Percentiles rank a stretch among this genome's conserved stretches.
phyloP scores from a whole-genome alignment of 257 asterid species.

The Solanum boliviense region DNA sequence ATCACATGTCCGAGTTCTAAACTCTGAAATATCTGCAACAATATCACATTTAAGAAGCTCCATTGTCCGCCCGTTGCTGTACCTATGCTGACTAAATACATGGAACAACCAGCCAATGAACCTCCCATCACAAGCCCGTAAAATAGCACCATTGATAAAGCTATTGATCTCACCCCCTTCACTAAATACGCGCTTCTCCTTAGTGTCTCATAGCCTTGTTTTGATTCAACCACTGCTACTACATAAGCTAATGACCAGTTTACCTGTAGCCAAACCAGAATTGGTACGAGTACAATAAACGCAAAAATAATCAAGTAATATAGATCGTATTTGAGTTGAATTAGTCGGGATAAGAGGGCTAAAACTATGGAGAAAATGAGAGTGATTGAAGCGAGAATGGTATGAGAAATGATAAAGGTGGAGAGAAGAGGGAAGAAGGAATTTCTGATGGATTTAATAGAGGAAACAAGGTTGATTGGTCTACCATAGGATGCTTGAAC shows the following conservation, averaged over 20 bases:
- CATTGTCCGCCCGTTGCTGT: constrained; percentile 10
- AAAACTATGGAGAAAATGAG: background rate
- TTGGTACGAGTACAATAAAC: background rate
- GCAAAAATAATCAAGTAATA: background rate
- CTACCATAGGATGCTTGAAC: background rate
- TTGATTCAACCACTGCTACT: background rate
- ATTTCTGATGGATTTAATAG: background rate
- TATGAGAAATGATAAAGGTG: background rate
- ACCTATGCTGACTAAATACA: background rate
- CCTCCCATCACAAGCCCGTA: constrained; percentile 32
- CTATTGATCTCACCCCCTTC: background rate
- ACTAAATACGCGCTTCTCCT: background rate
- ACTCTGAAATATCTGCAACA: background rate
- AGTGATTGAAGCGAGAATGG: background rate
- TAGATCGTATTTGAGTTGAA: background rate
- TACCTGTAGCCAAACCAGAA: background rate
- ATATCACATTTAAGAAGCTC: background rate
- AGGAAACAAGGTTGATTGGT: background rate
- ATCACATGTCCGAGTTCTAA: background rate
- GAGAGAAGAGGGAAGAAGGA: background rate
- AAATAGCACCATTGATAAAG: background rate
- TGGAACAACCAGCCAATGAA: constrained; percentile 16
- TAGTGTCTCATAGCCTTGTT: background rate
- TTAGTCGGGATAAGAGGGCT: background rate
- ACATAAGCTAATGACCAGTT: constrained; percentile 6